Evolutionary conservation across 208 protist species (phyloP), one percentile per base, ranked within the genome.

Genomic region (Balamuthia mandrillaris): DNA sequence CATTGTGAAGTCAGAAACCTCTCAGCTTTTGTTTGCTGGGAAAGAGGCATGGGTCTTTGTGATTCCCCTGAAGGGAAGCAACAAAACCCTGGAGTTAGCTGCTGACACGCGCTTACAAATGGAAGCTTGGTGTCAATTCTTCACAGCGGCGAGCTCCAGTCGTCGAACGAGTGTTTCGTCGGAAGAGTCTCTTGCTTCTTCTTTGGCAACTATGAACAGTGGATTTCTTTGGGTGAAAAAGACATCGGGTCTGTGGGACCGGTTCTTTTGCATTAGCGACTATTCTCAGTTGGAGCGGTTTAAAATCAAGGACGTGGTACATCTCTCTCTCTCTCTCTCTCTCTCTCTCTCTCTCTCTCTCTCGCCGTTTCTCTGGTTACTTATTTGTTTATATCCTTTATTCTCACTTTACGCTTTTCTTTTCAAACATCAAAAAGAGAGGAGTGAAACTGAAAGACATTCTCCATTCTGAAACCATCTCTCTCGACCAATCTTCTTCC

Each of bases 181-280:
- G n/a, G n/a, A n/a, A n/a, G n/a, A n/a, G n/a, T n/a, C n/a, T n/a
- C n/a, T n/a, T n/a, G n/a, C n/a, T n/a, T n/a, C n/a, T n/a, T n/a
- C n/a, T n/a, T n/a, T n/a, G n/a, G n/a, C n/a, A n/a, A n/a, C n/a
- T 29, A 51, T 78, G 68, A 58, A 60, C 27, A 78, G 58, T 35
- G 68, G 68, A 7, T 78, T 78, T 49, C 44, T 78, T 29, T 78
- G 68, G 68, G 58, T 78, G 45, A 54, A 58, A 35, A 78, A 78
- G 68, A 33, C 21, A 27, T 60, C 37, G 68, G 41, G n/a, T n/a
- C n/a, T 58, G 24, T 74, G 65, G 65, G 65, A 74, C 3, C 65
- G 65, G 12, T 74, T 74, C 39, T 74, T 52, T 42, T 74, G 65
- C 24, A 35, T 74, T 3, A 37, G n/a, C 1, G 65, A 74, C 18